Conservation (phyloP, 805 yeast species). For the Pichia heedii region DNA sequence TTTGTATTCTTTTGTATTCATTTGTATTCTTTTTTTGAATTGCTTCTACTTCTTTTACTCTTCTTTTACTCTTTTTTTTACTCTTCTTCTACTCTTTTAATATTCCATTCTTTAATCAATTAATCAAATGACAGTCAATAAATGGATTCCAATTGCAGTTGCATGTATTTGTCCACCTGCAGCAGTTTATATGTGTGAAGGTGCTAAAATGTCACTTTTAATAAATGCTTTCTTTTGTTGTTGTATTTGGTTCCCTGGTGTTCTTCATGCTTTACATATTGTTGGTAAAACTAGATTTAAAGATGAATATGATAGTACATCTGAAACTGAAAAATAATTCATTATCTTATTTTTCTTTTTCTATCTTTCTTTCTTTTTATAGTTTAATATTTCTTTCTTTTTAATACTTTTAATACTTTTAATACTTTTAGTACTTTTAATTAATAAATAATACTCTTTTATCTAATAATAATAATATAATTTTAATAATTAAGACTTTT, state of each 20-base stretch:
- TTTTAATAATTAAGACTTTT: neutral
- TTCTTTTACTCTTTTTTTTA: neutral
- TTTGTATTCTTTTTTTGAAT: no score
- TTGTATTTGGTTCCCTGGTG: conserved; percentile 70
- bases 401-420: neutral
- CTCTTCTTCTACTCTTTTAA: neutral
- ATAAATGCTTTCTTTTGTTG: conserved; percentile 53
- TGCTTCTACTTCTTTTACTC: no score
- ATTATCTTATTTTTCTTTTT: no score
- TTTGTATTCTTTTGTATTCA: no score
- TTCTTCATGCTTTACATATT: conserved; percentile 62
- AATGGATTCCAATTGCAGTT: conserved; percentile 9
- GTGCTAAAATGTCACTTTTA: conserved; percentile 46
- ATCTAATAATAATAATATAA: neutral
- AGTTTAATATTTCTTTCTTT: neutral
- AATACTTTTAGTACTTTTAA: no score
- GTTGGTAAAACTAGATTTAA: conserved; percentile 24
- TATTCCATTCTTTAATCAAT: neutral
- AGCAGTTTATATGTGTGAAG: conserved; percentile 61
- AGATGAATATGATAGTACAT: neutral
- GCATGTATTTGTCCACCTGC: conserved; percentile 61
- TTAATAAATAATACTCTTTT: neutral
- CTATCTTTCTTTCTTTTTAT: neutral
- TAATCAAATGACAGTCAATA: conserved; percentile 1
- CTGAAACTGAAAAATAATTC: conserved; percentile 1